Evolutionary conservation across 192 early-diverging fungal species (phyloP), one percentile per base, ranked within the genome.

Genomic region (Geranomyces michiganensis): DNA sequence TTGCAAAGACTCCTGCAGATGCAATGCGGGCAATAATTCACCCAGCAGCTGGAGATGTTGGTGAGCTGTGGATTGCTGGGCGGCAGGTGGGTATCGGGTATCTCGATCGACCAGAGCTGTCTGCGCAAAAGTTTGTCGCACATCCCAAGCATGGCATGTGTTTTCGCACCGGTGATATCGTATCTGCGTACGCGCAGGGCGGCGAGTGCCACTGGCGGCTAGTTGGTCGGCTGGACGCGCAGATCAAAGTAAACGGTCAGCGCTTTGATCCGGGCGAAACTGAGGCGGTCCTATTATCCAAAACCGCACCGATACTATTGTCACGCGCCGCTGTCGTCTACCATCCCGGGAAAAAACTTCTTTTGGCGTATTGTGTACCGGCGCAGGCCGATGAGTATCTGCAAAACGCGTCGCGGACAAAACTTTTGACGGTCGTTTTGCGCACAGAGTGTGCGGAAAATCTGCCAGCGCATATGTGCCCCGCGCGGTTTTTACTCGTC

Each of bases 221-320:
- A 1, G 9, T 74, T 17, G 76, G 76, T 0, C 47, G 76, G 33
- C n/a, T 66, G 27, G 76, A 87, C 47, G 43, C 63, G 12, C 78
- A 81, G 64, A 78, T 87, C 46, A 89, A 89, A 68, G 73, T 84
- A 24, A 44, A 63, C 41, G 82, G 84, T 1, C 62, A 68, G 36
- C 69, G 84, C 14, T 64, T 85, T 14, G 84, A 85, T 31, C 41
- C 82, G 6, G 63, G 69, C 10, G 84, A 85, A 60, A 60, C 79
- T 6, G 62, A 62, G n/a, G 30, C 32, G 17, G 67, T 43, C 0
- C 29, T 82, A n/a, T 14, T 59, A 24, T 19, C 31, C 24, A 13
- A 26, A 14, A 53, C 55, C 21, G 43, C 55, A 13, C 15, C 41
- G 3, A 47, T 67, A 1, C 51, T 73, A 1, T 30, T 65, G 27